Conservation (phyloP, 768 basidiomycete genomes). For the Collybiopsis luxurians region DNA sequence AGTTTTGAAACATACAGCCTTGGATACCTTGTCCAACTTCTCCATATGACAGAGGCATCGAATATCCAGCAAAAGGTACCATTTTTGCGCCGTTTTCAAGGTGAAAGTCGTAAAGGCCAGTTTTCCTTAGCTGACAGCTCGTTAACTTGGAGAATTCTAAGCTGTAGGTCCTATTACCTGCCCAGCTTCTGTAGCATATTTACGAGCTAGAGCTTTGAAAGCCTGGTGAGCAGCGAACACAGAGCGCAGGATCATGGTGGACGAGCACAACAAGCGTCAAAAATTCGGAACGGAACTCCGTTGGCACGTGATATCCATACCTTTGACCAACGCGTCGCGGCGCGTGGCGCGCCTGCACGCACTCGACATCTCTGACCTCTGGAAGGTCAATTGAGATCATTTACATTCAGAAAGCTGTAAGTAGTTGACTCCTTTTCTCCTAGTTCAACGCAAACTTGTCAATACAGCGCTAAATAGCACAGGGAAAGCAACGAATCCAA, state of each 20-base stretch:
- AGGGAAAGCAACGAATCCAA: too few species aligned
- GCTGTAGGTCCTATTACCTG: background rate
- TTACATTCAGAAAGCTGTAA: too few species aligned
- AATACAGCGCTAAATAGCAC: too few species aligned
- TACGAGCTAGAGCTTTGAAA: background rate
- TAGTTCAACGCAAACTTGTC: too few species aligned
- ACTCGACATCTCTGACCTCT: too few species aligned
- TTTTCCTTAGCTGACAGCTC: constrained; percentile 45
- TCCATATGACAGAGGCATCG: constrained; percentile 90
- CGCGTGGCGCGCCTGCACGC: too few species aligned
- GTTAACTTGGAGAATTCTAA: background rate
- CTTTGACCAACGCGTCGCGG: too few species aligned
- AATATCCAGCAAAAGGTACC: constrained; percentile 95
- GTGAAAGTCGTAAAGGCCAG: constrained; percentile 89
- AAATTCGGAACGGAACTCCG: too few species aligned
- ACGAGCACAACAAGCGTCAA: too few species aligned
- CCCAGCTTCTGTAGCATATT: background rate
- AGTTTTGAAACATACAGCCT: background rate
- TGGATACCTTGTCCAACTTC: constrained; percentile 69
- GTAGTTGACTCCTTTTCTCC: too few species aligned
- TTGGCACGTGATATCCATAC: too few species aligned
- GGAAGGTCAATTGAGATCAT: too few species aligned
- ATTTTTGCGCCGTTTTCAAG: constrained; percentile 82
- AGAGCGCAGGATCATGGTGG: background rate
- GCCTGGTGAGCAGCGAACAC: background rate